Base-by-base conservation (phyloP, 306 rosid species). In the Acmispon strigosus region DNA sequence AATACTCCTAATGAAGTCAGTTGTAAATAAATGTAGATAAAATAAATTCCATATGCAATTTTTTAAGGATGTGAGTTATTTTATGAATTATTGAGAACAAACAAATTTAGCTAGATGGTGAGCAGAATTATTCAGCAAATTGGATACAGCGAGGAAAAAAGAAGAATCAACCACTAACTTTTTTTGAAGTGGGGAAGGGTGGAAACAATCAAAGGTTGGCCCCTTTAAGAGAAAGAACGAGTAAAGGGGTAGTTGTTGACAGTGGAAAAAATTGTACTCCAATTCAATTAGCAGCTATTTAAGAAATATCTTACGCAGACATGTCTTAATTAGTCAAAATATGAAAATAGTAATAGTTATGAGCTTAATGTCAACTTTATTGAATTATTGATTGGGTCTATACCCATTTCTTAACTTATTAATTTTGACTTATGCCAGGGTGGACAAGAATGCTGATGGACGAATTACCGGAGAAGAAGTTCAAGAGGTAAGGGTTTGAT, bases 401-500 rank as follows among this genome's bases (percentile, higher is more conserved):
- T 52, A 70, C 36, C 34, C 56, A 58, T 65, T 74, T 61, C 29
- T 63, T 72, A 27, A 57, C 22, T 34, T 39, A 44, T 12, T 51
- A 44, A 51, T 70, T 36, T 20, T 36, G 50, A 32, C 44, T 39
- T 19, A 45, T 57, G 67, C 59, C 89, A 93, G 97, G 97, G 98
- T 93, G 78, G 98, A 93, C 75, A 90, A 88, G 77, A 76, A 93
- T 66, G 96, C 92, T 2, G 98, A 93, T 19, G 98, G 98, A 7
- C 69, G 97, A 71, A 88, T 93, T 62, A 83, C 92, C 0, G 89
- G 80, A 61, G 86, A 81, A 73, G 97, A 93, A 78, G 98, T 93
- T 66, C 77, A 81, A 67, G 96, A 93, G 98, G 98, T 90, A 39
- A 72, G 61, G 2, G 1, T 56, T 63, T 18, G 41, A 13, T 32